Percentiles rank a stretch among this genome's conserved stretches.
phyloP scores from a whole-genome alignment of 768 basidiomycete species.

The Agrocybe pediades region DNA sequence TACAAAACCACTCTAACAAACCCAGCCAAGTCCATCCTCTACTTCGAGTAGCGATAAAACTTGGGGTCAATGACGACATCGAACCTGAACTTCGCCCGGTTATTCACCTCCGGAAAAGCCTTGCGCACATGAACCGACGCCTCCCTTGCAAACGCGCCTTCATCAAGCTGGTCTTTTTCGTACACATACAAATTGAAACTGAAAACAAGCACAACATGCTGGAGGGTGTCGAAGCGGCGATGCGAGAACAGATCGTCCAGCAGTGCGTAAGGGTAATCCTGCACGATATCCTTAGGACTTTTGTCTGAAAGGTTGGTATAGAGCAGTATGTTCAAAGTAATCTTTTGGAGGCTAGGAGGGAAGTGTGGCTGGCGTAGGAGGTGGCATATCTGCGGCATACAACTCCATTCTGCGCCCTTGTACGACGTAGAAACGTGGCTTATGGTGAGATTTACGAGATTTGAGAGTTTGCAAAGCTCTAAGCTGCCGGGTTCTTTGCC shows the following conservation, averaged over 20 bases:
- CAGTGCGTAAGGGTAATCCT: slow-evolving; percentile 5
- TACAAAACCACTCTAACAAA: too few species aligned
- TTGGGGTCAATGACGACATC: slow-evolving; percentile 3
- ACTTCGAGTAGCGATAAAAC: neutral
- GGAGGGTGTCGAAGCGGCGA: slow-evolving; percentile 7
- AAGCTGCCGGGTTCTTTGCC: slow-evolving; percentile 1
- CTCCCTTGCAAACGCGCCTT: neutral
- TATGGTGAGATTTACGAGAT: slow-evolving; percentile 6
- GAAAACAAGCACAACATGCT: slow-evolving; percentile 2
- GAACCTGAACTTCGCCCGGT: neutral
- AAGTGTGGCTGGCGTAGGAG: slow-evolving; percentile 1
- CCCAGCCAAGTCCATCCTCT: neutral
- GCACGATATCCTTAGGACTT: slow-evolving; percentile 6
- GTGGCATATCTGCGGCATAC: slow-evolving; percentile 1
- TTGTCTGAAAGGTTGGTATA: neutral
- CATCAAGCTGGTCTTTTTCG: neutral
- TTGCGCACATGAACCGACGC: slow-evolving; percentile 1
- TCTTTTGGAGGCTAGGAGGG: slow-evolving; percentile 5
- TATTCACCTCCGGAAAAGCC: slow-evolving; percentile 1
- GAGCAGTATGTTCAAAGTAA: slow-evolving; percentile 6
- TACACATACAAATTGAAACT: slow-evolving; percentile 4
- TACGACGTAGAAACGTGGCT: slow-evolving; percentile 9
- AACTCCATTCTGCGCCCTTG: slow-evolving; percentile 5
- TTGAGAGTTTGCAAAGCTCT: neutral
- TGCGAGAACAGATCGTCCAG: slow-evolving; percentile 12